phyloP scores from a whole-genome alignment of 768 basidiomycete species.

The Melanogaster broomeanus region DNA sequence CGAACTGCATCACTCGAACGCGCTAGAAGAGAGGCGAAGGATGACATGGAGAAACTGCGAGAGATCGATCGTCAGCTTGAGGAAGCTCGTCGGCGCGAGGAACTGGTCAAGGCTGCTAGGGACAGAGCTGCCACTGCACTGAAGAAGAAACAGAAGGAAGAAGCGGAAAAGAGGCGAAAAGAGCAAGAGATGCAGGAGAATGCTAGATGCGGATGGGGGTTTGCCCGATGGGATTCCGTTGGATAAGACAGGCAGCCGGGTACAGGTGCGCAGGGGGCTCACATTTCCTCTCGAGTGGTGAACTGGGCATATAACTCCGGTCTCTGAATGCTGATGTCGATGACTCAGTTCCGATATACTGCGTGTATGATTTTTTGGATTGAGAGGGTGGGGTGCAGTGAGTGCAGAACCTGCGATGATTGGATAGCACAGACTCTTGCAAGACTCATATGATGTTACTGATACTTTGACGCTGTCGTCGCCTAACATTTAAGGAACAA shows the following conservation, averaged over 20 bases:
- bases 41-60: slow-evolving; percentile 15
- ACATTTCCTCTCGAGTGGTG: slow-evolving; percentile 38
- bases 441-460: too few relatives aligned
- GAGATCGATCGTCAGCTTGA: slow-evolving; percentile 31
- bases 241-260: slow-evolving; percentile 42
- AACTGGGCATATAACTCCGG: slow-evolving; percentile 20
- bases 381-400: too few relatives aligned
- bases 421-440: too few relatives aligned
- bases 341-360: too few relatives aligned
- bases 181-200: slow-evolving; percentile 41
- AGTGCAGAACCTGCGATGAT: too few relatives aligned
- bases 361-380: too few relatives aligned
- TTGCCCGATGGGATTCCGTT: slow-evolving; percentile 46
- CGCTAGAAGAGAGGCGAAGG: slow-evolving; percentile 21
- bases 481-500: too few relatives aligned
- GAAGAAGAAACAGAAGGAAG: slow-evolving; percentile 38
- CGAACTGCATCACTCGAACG: slow-evolving; percentile 13
- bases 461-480: too few relatives aligned
- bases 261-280: slow-evolving; percentile 50
- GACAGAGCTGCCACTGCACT: slow-evolving; percentile 28
- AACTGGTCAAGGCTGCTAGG: slow-evolving; percentile 23
- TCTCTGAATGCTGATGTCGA: too few relatives aligned
- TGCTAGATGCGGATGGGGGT: slow-evolving; percentile 49
- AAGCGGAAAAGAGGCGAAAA: slow-evolving; percentile 32
- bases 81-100: slow-evolving; percentile 30